These are phyloP conservation scores for Suhomyces panamericanus DNA, from an alignment of 1,139 yeast genomes.

Conservation along the genomic window DNA sequence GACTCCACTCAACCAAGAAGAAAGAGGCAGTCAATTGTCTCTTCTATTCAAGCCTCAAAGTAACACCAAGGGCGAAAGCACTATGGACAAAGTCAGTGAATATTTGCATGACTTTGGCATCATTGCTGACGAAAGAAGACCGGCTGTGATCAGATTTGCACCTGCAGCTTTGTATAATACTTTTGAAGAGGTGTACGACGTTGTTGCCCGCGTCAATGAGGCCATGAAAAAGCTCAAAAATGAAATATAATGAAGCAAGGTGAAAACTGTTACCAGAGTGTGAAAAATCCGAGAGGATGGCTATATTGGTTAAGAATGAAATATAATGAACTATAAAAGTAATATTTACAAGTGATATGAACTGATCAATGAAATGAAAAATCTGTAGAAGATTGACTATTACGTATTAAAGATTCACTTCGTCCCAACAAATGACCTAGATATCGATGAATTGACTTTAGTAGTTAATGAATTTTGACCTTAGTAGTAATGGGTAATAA, in stretches of 20 bases:
- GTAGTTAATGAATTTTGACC: too few species aligned
- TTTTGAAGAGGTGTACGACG: constrained; percentile 55
- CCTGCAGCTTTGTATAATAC: constrained; percentile 84
- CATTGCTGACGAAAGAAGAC: constrained; percentile 85
- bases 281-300: too few species aligned
- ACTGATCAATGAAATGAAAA: too few species aligned
- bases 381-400: too few species aligned
- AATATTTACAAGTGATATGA: too few species aligned
- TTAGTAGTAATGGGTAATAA: too few species aligned
- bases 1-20: constrained; percentile 59
- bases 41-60: constrained; percentile 59
- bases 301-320: too few species aligned
- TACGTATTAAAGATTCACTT: too few species aligned
- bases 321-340: too few species aligned
- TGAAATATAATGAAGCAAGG: not conserved
- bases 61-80: constrained; percentile 35
- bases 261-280: too few species aligned
- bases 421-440: too few species aligned
- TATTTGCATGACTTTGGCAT: constrained; percentile 59
- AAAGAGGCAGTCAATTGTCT: constrained; percentile 83
- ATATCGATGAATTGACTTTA: too few species aligned
- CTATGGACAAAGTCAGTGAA: constrained; percentile 63
- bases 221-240: constrained; percentile 6
- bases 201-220: constrained; percentile 3
- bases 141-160: constrained; percentile 81